Percentiles rank a stretch among this genome's conserved stretches.
Evolutionary conservation across 164 flowering plant genomes (phyloP).

Genomic region (Akebia trifoliata): DNA sequence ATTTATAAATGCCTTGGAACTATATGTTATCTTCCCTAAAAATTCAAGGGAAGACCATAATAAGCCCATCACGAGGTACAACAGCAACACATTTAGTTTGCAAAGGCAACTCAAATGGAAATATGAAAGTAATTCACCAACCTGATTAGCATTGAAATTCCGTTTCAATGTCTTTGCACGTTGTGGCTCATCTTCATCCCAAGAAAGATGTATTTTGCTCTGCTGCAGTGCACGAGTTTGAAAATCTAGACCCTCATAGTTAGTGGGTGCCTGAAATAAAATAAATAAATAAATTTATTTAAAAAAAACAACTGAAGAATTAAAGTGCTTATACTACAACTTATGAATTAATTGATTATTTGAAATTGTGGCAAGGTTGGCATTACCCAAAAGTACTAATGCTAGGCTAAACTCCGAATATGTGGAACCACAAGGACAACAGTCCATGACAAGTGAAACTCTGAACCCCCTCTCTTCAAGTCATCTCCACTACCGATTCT

Average conservation of each 20-base stretch:
- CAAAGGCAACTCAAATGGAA: not conserved
- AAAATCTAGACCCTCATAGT: slow-evolving; percentile 66
- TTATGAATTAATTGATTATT: too few species aligned
- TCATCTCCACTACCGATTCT: too few species aligned
- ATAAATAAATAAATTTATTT: too few species aligned
- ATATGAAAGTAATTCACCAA: slow-evolving; percentile 16
- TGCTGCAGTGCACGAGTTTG: slow-evolving; percentile 72
- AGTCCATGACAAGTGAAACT: not conserved
- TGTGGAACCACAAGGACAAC: not conserved
- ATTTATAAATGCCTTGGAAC: too few species aligned
- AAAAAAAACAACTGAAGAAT: not conserved
- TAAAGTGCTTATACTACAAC: not conserved
- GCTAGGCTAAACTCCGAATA: not conserved
- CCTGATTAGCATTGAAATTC: slow-evolving; percentile 70
- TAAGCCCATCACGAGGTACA: too few species aligned
- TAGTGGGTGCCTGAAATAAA: slow-evolving; percentile 59
- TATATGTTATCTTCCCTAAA: not conserved
- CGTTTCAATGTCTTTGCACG: slow-evolving; percentile 63
- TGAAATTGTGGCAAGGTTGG: not conserved
- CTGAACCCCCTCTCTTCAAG: not conserved
- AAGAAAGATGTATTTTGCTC: slow-evolving; percentile 57
- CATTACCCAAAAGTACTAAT: too few species aligned
- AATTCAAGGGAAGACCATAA: not conserved
- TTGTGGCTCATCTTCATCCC: slow-evolving; percentile 97
- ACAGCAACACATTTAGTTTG: not conserved